Evolutionary conservation across 2,329 filamentous ascomycete genomes (phyloP), one percentile per base, ranked within the genome.

Genomic region (Rhinocladiella mackenziei): DNA sequence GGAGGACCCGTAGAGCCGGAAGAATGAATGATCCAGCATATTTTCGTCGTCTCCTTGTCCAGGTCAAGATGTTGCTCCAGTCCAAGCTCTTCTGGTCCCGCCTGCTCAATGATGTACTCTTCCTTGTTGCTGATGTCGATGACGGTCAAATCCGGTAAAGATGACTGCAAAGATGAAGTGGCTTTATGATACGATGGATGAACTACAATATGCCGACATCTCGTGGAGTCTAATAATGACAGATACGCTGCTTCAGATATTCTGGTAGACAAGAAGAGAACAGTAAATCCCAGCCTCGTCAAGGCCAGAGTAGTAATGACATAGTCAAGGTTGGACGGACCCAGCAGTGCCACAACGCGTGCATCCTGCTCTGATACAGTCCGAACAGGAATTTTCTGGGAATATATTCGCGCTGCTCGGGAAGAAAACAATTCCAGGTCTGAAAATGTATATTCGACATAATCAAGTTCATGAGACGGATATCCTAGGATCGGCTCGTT

Each of bases 221-320:
- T 55, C 0, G 70, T 72, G 51, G 67, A 66, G 17, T 68, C 60
- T 15, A 55, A 30, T 10, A 55, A 39, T 15, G 41, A 47, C 29
- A 67, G 58, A 47, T 76, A 73, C 4, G 77, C 77, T 39, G 70
- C 66, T 2, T 67, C 65, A 2, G 75, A 68, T 2, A 80, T 65
- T 5, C 77, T 63, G 2, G 73, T 76, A 1, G 76, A 79, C 2
- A 80, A 64, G 23, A 78, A 68, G 1, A 80, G 60, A 2, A 71
- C 65, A 0, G 75, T 71, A 61, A 76, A 75, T 6, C 78, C 77
- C 9, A 81, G 62, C 48, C 75, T 71, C 19, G 68, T 71, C 35
- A 81, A 55, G 0, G 74, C 77, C 32, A 80, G 31, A 9, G 47
- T 22, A 13, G 53, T 45, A 14, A 55, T 37, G 14, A 51, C 31